These are phyloP conservation scores for Umbelopsis sp. DNA, from an alignment of 371 early-diverging fungal genomes.

Conservation along the genomic window DNA sequence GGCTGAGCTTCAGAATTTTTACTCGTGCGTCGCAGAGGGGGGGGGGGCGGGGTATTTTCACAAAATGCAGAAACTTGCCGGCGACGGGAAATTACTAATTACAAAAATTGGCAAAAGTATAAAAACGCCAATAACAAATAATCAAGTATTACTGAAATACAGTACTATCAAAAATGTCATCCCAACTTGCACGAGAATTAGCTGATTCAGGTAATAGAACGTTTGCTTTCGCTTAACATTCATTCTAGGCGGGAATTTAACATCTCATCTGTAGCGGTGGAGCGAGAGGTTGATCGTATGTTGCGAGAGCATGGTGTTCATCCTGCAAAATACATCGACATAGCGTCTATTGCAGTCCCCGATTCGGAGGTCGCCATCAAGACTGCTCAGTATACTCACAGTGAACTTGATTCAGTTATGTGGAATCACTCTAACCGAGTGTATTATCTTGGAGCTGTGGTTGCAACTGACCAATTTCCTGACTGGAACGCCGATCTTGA, in stretches of 20 bases:
- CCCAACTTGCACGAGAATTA: background rate
- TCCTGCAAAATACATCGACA: background rate
- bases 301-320: background rate
- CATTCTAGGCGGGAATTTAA: background rate
- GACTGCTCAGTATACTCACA: background rate
- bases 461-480: constrained; percentile 13
- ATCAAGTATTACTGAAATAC: background rate
- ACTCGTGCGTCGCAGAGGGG: no score
- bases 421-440: constrained; percentile 6
- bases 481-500: constrained; percentile 11
- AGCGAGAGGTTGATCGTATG: background rate
- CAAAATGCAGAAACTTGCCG: no score
- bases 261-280: background rate
- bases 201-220: background rate
- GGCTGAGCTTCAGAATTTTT: no score
- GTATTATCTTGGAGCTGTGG: background rate
- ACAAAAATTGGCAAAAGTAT: background rate
- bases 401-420: background rate
- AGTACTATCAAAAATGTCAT: background rate
- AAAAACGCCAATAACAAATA: background rate
- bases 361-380: background rate
- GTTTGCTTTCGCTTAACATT: background rate
- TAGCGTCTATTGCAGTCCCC: background rate
- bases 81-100: background rate
- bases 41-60: no score